phyloP scores from a whole-genome alignment of 371 early-diverging fungal genomes.

The Batrachochytrium dendrobatidis region DNA sequence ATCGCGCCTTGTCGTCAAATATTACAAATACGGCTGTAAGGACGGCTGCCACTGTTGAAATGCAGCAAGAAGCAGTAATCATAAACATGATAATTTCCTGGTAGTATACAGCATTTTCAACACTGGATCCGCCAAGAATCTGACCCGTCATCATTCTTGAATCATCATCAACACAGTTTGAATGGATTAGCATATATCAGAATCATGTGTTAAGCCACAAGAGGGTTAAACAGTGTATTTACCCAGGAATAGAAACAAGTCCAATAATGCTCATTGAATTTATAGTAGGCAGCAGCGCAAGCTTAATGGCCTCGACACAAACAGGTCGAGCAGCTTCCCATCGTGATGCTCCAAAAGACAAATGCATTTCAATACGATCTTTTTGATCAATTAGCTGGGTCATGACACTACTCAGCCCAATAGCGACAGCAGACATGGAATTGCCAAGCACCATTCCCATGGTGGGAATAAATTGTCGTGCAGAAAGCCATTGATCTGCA shows the following conservation, averaged over 20 bases:
- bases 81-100: slow-evolving; percentile 79
- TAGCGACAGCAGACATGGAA: slow-evolving; percentile 73
- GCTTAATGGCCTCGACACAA: slow-evolving; percentile 61
- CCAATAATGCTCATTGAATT: slow-evolving; percentile 82
- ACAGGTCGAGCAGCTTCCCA: slow-evolving; percentile 77
- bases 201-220: neutral
- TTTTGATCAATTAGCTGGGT: slow-evolving; percentile 54
- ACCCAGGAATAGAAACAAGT: slow-evolving; percentile 78
- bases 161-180: neutral
- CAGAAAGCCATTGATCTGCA: slow-evolving; percentile 64
- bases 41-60: slow-evolving; percentile 57
- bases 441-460: slow-evolving; percentile 83
- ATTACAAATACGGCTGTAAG: slow-evolving; percentile 27
- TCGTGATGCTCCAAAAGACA: slow-evolving; percentile 75
- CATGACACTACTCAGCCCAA: slow-evolving; percentile 61
- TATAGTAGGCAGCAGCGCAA: slow-evolving; percentile 74
- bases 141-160: slow-evolving; percentile 78
- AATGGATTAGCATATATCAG: neutral
- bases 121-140: slow-evolving; percentile 73
- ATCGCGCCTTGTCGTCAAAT: slow-evolving; percentile 18
- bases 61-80: slow-evolving; percentile 63
- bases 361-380: slow-evolving; percentile 64
- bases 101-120: slow-evolving; percentile 69
- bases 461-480: slow-evolving; percentile 79
- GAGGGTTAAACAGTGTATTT: neutral